Percentiles rank a stretch among this genome's conserved stretches.
These are phyloP conservation scores for Camellia oleifera DNA, from an alignment of 179 eudicot genomes.

Conservation along the genomic window DNA sequence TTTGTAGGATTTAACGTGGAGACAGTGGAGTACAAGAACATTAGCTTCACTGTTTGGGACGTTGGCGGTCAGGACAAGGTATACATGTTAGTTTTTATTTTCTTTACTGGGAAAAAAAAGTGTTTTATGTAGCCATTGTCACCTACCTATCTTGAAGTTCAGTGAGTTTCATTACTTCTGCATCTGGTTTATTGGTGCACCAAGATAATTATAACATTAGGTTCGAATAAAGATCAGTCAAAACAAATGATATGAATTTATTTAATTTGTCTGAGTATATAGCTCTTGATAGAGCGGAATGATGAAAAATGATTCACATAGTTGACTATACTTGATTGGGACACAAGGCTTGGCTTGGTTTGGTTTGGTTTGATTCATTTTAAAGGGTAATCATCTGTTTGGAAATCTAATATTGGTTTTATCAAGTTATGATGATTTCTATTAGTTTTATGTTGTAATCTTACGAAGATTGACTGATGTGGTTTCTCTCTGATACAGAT, in stretches of 20 bases:
- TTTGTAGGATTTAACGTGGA: slow-evolving; percentile 19
- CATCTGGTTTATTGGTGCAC: neutral
- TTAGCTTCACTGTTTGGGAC: slow-evolving; percentile 66
- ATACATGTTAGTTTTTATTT: neutral
- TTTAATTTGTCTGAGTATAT: too few relatives aligned
- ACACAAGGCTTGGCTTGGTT: too few relatives aligned
- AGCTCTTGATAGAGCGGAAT: too few relatives aligned
- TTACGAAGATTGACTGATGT: neutral
- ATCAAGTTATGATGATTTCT: neutral
- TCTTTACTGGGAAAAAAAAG: too few relatives aligned
- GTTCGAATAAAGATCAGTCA: neutral
- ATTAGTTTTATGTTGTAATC: neutral
- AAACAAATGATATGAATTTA: neutral
- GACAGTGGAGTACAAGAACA: slow-evolving; percentile 57
- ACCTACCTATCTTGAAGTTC: neutral
- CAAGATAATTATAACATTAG: neutral
- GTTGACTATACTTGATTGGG: too few relatives aligned
- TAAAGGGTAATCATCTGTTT: neutral
- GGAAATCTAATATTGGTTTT: neutral
- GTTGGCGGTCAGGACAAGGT: slow-evolving; percentile 68
- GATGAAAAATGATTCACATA: too few relatives aligned
- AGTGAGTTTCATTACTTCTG: neutral
- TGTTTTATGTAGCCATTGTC: neutral
- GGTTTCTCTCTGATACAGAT: slow-evolving; percentile 36
- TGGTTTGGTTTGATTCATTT: too few relatives aligned